Conservation (phyloP, 2,329 filamentous ascomycete species). For the Claviceps digitariae region DNA sequence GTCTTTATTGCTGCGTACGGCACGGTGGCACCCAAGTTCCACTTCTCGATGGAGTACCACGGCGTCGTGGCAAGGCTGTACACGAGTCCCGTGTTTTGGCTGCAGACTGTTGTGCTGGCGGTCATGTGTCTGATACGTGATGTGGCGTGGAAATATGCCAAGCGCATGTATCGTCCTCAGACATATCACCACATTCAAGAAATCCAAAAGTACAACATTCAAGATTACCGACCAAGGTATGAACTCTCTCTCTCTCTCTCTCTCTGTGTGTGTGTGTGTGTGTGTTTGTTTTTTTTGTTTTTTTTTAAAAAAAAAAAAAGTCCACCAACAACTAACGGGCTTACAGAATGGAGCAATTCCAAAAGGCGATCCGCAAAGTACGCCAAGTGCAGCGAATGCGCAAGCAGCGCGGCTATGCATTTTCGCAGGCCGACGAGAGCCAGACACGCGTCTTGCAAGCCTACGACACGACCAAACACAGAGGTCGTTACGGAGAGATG, state of each 20-base stretch:
- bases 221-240: slow-evolving; percentile 91
- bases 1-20: slow-evolving; percentile 81
- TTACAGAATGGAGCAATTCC: slow-evolving; percentile 92
- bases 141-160: slow-evolving; percentile 92
- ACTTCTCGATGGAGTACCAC: slow-evolving; percentile 70
- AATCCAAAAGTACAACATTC: slow-evolving; percentile 99
- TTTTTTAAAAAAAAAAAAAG: no score
- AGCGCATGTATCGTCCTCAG: slow-evolving; percentile 93
- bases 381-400: slow-evolving; percentile 97
- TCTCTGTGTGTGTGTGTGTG: no score
- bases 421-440: slow-evolving; percentile 92
- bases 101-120: slow-evolving; percentile 72
- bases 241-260: slow-evolving; percentile 10
- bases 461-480: slow-evolving; percentile 88
- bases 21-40: slow-evolving; percentile 67
- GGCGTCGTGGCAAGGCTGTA: slow-evolving; percentile 75
- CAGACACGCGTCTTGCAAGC: slow-evolving; percentile 92
- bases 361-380: slow-evolving; percentile 97
- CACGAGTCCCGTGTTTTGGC: slow-evolving; percentile 74
- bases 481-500: slow-evolving; percentile 95
- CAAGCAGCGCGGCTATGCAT: slow-evolving; percentile 96
- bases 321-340: no score
- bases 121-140: slow-evolving; percentile 74
- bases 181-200: slow-evolving; percentile 98
- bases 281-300: not conserved